phyloP scores from a whole-genome alignment of 2,329 filamentous ascomycete genomes.

The Aspergillus luchuensis region DNA sequence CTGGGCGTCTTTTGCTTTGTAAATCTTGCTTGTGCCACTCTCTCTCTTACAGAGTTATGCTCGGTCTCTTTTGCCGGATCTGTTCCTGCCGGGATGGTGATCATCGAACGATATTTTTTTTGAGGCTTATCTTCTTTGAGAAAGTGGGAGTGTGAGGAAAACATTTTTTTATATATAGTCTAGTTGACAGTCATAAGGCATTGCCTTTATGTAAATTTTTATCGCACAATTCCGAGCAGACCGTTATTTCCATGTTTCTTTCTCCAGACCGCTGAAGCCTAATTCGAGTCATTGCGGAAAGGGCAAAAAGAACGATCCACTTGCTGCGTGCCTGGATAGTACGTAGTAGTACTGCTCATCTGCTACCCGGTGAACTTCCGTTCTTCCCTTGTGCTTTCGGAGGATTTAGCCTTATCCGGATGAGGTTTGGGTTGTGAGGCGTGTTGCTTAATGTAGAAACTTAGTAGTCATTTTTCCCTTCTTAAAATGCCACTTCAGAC shows the following conservation, averaged over 20 bases:
- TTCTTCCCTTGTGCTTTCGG: neutral
- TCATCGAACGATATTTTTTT: neutral
- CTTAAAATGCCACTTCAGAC: neutral
- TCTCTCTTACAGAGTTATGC: neutral
- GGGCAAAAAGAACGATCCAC: neutral
- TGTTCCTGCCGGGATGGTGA: slow-evolving; percentile 4
- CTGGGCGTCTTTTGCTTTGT: slow-evolving; percentile 21
- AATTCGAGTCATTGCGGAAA: neutral
- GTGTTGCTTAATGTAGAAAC: neutral
- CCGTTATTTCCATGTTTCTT: neutral
- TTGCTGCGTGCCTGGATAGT: neutral
- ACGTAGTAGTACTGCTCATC: neutral
- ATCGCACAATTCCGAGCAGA: neutral
- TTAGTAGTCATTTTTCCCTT: neutral
- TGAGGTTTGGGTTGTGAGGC: neutral
- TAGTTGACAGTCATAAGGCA: too few relatives aligned
- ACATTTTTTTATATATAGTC: too few relatives aligned
- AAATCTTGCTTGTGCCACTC: slow-evolving; percentile 11
- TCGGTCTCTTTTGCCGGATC: neutral
- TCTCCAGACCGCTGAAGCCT: neutral
- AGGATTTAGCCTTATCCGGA: neutral
- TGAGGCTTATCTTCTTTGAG: too few relatives aligned
- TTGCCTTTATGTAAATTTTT: neutral
- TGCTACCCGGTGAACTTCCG: neutral
- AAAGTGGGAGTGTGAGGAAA: too few relatives aligned